Percentiles rank a stretch among this genome's conserved stretches.
phyloP scores from a whole-genome alignment of 1,284 basidiomycete species.

The Athelia psychrophila region DNA sequence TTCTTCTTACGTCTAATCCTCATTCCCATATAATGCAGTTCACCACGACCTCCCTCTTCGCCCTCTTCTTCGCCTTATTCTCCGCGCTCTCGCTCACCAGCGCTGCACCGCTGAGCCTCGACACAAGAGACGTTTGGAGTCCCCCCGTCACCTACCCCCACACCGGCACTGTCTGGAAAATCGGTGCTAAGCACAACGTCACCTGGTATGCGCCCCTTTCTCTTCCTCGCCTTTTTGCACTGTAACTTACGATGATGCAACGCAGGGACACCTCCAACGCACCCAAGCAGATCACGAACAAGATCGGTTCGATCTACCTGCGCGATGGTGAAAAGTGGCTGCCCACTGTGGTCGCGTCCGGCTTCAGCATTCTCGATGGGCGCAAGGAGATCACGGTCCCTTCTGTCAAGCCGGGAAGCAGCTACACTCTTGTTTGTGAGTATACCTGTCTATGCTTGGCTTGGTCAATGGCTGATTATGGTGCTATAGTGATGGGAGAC shows the following conservation, averaged over 20 bases:
- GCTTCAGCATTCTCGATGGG: constrained; percentile 20
- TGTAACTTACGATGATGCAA: neutral
- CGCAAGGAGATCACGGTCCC: constrained; percentile 22
- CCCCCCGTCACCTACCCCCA: constrained; percentile 20
- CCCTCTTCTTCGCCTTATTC: constrained; percentile 12
- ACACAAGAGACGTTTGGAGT: constrained; percentile 20
- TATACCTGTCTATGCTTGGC: too few relatives aligned
- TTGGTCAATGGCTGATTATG: too few relatives aligned
- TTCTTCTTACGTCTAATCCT: constrained; percentile 2
- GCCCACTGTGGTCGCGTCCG: constrained; percentile 14
- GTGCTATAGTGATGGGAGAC: too few relatives aligned
- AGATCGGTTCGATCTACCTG: constrained; percentile 14
- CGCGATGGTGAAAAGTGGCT: constrained; percentile 10
- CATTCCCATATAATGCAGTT: neutral
- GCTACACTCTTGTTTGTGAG: too few relatives aligned
- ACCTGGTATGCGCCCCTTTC: constrained; percentile 18
- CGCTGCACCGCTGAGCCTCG: constrained; percentile 7
- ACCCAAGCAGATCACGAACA: constrained; percentile 22
- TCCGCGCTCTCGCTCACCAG: constrained; percentile 7
- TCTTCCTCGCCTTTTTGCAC: neutral
- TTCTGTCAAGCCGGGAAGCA: neutral
- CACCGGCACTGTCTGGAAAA: constrained; percentile 20
- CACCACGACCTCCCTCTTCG: constrained; percentile 8
- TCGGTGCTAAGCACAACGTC: constrained; percentile 22
- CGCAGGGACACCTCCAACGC: constrained; percentile 18